These are phyloP conservation scores for Paraglomus brasilianum DNA, from an alignment of 192 early-diverging fungal species.

Conservation along the genomic window DNA sequence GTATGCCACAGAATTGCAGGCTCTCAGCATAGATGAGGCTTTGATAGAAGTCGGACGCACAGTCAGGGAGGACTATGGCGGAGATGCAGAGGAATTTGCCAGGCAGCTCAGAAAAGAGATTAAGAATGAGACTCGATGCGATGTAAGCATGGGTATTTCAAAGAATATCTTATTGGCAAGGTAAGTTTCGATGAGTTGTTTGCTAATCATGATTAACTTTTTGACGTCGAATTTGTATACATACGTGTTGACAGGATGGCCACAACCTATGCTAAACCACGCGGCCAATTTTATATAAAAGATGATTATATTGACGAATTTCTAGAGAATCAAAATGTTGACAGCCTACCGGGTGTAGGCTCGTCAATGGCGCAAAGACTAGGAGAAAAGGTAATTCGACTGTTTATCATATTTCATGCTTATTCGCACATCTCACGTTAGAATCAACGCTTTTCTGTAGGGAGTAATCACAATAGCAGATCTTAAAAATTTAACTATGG, in stretches of 20 bases:
- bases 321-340: constrained; percentile 36
- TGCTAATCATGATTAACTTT: constrained; percentile 38
- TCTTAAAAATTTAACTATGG: constrained; percentile 41
- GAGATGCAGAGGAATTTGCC: constrained; percentile 50
- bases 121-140: constrained; percentile 52
- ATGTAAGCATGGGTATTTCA: constrained; percentile 76
- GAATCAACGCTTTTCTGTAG: too few species aligned
- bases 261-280: constrained; percentile 70
- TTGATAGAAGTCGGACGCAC: constrained; percentile 64
- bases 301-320: constrained; percentile 24
- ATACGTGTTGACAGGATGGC: constrained; percentile 45
- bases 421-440: too few species aligned
- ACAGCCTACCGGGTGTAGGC: constrained; percentile 50
- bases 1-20: constrained; percentile 69
- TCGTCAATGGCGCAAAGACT: constrained; percentile 38
- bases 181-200: constrained; percentile 33
- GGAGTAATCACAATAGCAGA: constrained; percentile 46
- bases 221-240: constrained; percentile 32
- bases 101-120: constrained; percentile 53
- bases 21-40: constrained; percentile 85
- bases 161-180: constrained; percentile 72
- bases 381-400: constrained; percentile 26
- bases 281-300: constrained; percentile 47
- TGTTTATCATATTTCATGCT: too few species aligned
- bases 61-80: constrained; percentile 35